Evolutionary conservation across 2,329 filamentous ascomycete genomes (phyloP).

Genomic region (Paraconiothyrium sp.): DNA sequence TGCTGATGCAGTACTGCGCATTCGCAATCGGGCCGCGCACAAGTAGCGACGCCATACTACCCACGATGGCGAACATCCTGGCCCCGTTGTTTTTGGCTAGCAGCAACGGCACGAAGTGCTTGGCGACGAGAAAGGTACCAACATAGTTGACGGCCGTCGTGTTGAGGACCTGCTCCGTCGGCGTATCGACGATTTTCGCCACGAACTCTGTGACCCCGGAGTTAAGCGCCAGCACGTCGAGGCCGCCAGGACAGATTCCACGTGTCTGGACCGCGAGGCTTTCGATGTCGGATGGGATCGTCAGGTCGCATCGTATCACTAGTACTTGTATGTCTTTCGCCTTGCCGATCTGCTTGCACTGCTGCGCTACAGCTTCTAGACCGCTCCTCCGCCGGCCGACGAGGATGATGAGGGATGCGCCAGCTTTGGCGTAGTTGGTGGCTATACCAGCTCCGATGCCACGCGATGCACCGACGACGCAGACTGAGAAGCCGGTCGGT

Average conservation of each 20-base stretch:
- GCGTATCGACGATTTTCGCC: conserved; percentile 44
- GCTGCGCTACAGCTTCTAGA: conserved; percentile 25
- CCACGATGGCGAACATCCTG: conserved; percentile 38
- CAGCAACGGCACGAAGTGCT: conserved; percentile 47
- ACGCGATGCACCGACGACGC: conserved; percentile 44
- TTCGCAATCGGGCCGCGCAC: conserved; percentile 49
- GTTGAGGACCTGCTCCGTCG: conserved; percentile 45
- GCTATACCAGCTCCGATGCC: conserved; percentile 45
- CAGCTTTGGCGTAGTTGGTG: conserved; percentile 41
- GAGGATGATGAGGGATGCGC: conserved; percentile 35
- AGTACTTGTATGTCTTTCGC: conserved; percentile 8
- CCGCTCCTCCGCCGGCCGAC: conserved; percentile 35
- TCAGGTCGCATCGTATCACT: conserved; percentile 40
- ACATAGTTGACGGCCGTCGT: conserved; percentile 51
- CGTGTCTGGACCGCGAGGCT: conserved; percentile 26
- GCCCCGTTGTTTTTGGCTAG: conserved; percentile 24
- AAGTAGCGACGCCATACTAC: conserved; percentile 47
- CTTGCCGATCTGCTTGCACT: conserved; percentile 20
- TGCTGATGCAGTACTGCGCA: conserved; percentile 41
- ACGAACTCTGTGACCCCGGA: conserved; percentile 50
- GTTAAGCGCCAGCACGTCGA: conserved; percentile 53
- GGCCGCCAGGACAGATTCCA: conserved; percentile 18
- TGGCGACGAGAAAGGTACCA: conserved; percentile 49
- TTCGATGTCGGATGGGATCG: conserved; percentile 35
- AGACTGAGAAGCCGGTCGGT: conserved; percentile 22